Conservation (phyloP, 768 basidiomycete genomes). For the Hysterangium stoloniferum region DNA sequence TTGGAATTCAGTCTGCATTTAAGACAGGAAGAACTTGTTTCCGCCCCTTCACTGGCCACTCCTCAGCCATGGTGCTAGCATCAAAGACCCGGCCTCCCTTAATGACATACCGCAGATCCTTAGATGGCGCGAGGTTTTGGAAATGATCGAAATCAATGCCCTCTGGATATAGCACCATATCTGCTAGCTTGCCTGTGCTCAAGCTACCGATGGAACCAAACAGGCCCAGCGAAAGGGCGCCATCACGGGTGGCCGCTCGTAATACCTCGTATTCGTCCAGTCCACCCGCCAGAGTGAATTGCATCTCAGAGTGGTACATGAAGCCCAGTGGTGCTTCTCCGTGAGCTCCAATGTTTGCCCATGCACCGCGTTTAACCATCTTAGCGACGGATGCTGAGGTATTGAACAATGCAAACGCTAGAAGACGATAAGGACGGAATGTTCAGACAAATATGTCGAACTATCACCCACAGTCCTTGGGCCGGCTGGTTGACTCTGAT, state of each 20-base stretch:
- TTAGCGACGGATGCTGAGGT: constrained; percentile 59
- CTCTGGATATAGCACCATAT: constrained; percentile 58
- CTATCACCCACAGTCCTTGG: too few relatives aligned
- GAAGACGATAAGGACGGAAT: constrained; percentile 6
- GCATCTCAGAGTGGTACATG: constrained; percentile 76
- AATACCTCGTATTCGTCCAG: constrained; percentile 67
- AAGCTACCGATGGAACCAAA: constrained; percentile 55
- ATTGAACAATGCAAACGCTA: constrained; percentile 60
- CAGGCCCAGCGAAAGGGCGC: constrained; percentile 59
- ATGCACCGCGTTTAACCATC: constrained; percentile 57
- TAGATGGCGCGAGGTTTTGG: constrained; percentile 46
- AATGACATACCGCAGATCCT: constrained; percentile 47
- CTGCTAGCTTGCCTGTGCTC: constrained; percentile 59
- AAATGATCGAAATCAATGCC: constrained; percentile 52
- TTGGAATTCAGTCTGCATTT: too few relatives aligned
- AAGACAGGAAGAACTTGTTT: too few relatives aligned
- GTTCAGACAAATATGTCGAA: too few relatives aligned
- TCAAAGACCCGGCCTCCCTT: constrained; percentile 68
- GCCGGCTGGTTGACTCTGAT: too few relatives aligned
- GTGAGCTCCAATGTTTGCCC: constrained; percentile 64
- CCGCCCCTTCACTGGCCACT: too few relatives aligned
- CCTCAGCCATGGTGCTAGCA: constrained; percentile 56
- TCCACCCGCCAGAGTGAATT: constrained; percentile 54
- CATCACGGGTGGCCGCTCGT: constrained; percentile 59
- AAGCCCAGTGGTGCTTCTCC: constrained; percentile 61